Evolutionary conservation across 1,139 yeast genomes (phyloP).

Genomic region (Protomyces pachydermus): DNA sequence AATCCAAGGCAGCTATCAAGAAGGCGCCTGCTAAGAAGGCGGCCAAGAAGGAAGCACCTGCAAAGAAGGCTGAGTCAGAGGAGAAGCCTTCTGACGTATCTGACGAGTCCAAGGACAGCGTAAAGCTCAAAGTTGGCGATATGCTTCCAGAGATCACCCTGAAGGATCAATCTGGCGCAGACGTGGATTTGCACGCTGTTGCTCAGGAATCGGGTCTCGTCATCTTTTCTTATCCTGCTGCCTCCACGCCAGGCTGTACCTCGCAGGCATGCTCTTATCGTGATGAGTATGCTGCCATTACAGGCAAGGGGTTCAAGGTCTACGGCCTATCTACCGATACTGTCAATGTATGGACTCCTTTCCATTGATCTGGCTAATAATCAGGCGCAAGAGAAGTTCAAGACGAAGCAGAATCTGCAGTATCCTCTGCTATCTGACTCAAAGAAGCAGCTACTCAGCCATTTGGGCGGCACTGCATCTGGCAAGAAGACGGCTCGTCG

Average conservation of each 20-base stretch:
- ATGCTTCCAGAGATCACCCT: constrained; percentile 59
- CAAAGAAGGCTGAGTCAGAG: neutral
- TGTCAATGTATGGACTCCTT: constrained; percentile 48
- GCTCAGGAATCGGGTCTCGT: constrained; percentile 48
- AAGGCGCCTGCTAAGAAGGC: neutral
- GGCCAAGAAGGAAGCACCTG: neutral
- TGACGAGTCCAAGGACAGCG: neutral
- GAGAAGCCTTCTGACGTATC: neutral
- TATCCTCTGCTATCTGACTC: constrained; percentile 78
- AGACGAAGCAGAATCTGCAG: constrained; percentile 61
- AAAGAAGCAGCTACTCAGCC: constrained; percentile 57
- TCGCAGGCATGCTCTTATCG: constrained; percentile 89
- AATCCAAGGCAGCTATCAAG: neutral
- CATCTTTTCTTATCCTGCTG: constrained; percentile 74
- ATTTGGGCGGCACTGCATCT: constrained; percentile 75
- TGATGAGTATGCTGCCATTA: constrained; percentile 55
- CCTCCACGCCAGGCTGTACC: constrained; percentile 66
- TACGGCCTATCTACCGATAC: constrained; percentile 59
- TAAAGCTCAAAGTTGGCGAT: constrained; percentile 55
- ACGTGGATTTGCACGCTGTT: constrained; percentile 47
- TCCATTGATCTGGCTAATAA: neutral
- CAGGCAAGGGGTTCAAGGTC: constrained; percentile 42
- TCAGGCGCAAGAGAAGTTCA: constrained; percentile 58
- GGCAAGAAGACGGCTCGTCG: constrained; percentile 61
- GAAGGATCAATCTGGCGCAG: constrained; percentile 61